Conservation (phyloP, 371 early-diverging fungal species). For the Funneliformis caledonium region DNA sequence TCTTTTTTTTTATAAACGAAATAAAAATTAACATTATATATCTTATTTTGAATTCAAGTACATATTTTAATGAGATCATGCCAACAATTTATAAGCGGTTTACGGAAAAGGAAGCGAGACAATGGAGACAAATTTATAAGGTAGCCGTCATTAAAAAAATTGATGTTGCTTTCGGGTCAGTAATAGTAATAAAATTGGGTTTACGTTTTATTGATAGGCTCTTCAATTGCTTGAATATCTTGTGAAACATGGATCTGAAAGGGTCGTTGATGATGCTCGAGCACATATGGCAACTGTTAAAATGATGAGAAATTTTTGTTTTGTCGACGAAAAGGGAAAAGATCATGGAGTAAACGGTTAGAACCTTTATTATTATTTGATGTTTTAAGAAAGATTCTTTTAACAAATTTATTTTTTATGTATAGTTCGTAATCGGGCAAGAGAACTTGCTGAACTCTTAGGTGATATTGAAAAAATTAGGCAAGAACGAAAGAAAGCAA, state of each 20-base stretch:
- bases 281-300: slow-evolving; percentile 86
- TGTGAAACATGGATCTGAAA: slow-evolving; percentile 93
- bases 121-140: slow-evolving; percentile 96
- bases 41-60: slow-evolving; percentile 51
- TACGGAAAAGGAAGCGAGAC: slow-evolving; percentile 79
- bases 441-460: slow-evolving; percentile 85
- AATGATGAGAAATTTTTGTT: slow-evolving; percentile 79
- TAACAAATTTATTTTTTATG: background rate
- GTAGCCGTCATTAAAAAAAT: slow-evolving; percentile 45
- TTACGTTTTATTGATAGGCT: slow-evolving; percentile 55
- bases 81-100: slow-evolving; percentile 85
- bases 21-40: background rate
- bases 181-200: background rate
- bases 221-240: slow-evolving; percentile 92
- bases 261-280: slow-evolving; percentile 87
- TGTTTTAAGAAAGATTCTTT: background rate
- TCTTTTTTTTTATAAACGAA: background rate
- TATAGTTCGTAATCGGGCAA: slow-evolving; percentile 87
- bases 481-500: slow-evolving; percentile 87
- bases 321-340: slow-evolving; percentile 90
- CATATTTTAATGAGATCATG: slow-evolving; percentile 93
- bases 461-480: slow-evolving; percentile 76
- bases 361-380: slow-evolving; percentile 13
- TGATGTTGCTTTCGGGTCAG: background rate
- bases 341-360: slow-evolving; percentile 96